phyloP scores from a whole-genome alignment of 495 filamentous ascomycete species.

The Amniculicola lignicola region DNA sequence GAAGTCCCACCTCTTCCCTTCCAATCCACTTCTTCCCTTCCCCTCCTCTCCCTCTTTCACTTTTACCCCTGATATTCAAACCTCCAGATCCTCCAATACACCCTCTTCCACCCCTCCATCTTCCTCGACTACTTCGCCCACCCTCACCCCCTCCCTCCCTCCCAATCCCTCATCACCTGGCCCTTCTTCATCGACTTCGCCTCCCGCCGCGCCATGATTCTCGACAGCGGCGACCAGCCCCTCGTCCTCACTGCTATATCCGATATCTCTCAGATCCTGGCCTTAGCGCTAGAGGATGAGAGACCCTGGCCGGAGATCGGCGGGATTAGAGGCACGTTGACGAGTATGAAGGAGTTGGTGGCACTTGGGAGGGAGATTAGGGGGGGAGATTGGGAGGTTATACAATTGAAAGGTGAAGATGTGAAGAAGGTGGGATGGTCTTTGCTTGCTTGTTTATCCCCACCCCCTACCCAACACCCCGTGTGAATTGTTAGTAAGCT shows the following conservation, averaged over 20 bases:
- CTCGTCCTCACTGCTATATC: slow-evolving; percentile 22
- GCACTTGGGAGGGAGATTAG: slow-evolving; percentile 15
- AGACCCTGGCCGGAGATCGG: slow-evolving; percentile 17
- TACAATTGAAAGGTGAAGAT: slow-evolving; percentile 16
- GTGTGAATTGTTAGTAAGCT: no score
- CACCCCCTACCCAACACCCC: no score
- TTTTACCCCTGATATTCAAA: background rate
- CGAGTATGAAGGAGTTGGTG: slow-evolving; percentile 10
- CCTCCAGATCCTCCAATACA: slow-evolving; percentile 18
- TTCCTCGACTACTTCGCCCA: slow-evolving; percentile 34
- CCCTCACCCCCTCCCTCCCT: slow-evolving; percentile 16
- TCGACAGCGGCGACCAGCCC: slow-evolving; percentile 20
- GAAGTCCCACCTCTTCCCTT: no score
- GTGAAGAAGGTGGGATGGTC: slow-evolving; percentile 3
- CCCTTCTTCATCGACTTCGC: slow-evolving; percentile 26
- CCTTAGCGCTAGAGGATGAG: slow-evolving; percentile 12
- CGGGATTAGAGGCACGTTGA: slow-evolving; percentile 18
- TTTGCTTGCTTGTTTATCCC: no score
- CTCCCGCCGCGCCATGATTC: slow-evolving; percentile 15
- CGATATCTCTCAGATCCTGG: slow-evolving; percentile 15
- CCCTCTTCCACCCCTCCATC: slow-evolving; percentile 27
- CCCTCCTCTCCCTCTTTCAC: background rate
- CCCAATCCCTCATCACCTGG: slow-evolving; percentile 12
- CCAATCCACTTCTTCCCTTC: no score
- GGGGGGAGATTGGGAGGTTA: slow-evolving; percentile 13